A percentile compares a stretch with the other conserved stretches of the same genome.
Conservation (phyloP, 2,329 filamentous ascomycete species). For the Cucurbitaria berberidis region DNA sequence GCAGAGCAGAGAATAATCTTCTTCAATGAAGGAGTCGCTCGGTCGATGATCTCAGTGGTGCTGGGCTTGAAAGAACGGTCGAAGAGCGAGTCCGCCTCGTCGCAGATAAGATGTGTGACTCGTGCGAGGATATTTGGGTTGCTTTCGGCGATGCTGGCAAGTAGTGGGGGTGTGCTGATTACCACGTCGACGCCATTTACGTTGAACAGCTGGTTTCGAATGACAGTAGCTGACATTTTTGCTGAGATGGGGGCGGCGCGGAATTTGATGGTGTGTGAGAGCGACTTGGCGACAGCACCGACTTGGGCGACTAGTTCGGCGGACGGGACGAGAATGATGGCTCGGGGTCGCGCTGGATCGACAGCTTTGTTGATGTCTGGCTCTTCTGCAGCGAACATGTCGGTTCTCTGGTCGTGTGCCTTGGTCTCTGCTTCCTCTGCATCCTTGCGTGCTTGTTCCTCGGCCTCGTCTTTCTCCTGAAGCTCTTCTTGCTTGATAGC, state of each 20-base stretch:
- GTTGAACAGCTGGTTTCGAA: constrained; percentile 83
- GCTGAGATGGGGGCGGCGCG: constrained; percentile 83
- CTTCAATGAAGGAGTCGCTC: constrained; percentile 77
- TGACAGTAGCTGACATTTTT: constrained; percentile 75
- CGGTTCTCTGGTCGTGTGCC: constrained; percentile 42
- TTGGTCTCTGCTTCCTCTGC: constrained; percentile 56
- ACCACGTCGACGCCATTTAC: constrained; percentile 83
- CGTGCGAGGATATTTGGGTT: constrained; percentile 94
- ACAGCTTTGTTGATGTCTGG: constrained; percentile 65
- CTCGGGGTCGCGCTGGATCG: constrained; percentile 78
- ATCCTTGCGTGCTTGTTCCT: constrained; percentile 59
- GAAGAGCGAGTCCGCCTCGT: constrained; percentile 95
- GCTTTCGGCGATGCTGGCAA: constrained; percentile 84
- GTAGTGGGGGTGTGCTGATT: constrained; percentile 85
- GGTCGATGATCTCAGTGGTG: constrained; percentile 83
- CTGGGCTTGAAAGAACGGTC: constrained; percentile 89
- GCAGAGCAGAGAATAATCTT: constrained; percentile 93
- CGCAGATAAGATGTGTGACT: constrained; percentile 85
- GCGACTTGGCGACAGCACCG: constrained; percentile 75
- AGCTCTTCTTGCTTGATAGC: constrained; percentile 76
- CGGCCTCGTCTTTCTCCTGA: constrained; percentile 55
- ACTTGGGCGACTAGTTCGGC: constrained; percentile 92
- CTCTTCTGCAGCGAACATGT: constrained; percentile 66
- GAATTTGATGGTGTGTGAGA: constrained; percentile 87
- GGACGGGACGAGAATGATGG: constrained; percentile 87